Evolutionary conservation across 805 yeast genomes (phyloP).

Genomic region (Yarrowia hollandica): DNA sequence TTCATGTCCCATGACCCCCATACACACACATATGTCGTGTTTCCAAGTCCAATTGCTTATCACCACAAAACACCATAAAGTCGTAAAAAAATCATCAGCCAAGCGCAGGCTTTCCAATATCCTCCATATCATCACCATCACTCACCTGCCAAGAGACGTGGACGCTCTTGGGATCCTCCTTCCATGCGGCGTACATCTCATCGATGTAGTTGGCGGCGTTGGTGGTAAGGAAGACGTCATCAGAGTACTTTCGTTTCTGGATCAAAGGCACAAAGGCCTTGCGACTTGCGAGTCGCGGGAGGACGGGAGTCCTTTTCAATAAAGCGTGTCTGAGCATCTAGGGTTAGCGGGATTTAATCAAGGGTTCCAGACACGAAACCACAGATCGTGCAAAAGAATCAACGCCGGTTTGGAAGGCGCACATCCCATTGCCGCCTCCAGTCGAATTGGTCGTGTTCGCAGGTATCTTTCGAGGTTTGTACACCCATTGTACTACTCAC

Average conservation of each 20-base stretch:
- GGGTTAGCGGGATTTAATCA: conserved; percentile 24
- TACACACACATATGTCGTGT: neutral
- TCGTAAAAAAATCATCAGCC: neutral
- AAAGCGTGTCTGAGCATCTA: conserved; percentile 28
- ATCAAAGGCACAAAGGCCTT: conserved; percentile 25
- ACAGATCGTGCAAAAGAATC: neutral
- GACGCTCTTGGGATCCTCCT: conserved; percentile 82
- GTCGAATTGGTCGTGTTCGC: neutral
- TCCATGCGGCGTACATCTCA: conserved; percentile 97
- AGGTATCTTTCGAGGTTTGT: neutral
- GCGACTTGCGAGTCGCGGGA: conserved; percentile 25
- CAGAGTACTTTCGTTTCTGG: conserved; percentile 33
- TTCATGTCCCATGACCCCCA: neutral
- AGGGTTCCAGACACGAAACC: neutral
- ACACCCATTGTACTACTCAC: conserved; percentile 27
- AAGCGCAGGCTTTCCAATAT: too few relatives aligned
- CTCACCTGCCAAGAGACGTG: conserved; percentile 84
- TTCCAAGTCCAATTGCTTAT: too few relatives aligned
- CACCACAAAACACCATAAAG: neutral
- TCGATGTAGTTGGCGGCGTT: conserved; percentile 90
- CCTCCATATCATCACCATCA: neutral
- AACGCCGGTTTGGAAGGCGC: too few relatives aligned
- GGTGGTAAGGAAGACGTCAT: conserved; percentile 78
- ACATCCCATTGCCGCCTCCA: too few relatives aligned
- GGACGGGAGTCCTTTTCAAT: conserved; percentile 29